Base-by-base conservation (phyloP, 2,329 filamentous ascomycete genomes). In the Botrytis byssoidea region DNA sequence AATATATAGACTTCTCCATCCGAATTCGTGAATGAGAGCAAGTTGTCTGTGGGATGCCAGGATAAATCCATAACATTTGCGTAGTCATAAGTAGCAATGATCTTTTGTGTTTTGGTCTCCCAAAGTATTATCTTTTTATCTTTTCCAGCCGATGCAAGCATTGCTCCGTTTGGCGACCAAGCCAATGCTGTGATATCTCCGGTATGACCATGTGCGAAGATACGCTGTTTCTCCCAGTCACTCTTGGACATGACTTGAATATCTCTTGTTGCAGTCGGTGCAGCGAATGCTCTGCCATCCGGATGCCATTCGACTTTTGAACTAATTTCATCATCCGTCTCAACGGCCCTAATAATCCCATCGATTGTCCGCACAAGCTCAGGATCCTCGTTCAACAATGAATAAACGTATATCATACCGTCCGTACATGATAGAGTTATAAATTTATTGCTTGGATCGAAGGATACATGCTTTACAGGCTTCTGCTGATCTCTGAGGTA, bases 1-100 rank as follows among this genome's bases (percentile, higher is more conserved):
- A 95, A 92, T 72, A 98, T 98, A 81, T 94, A 98, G 20, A 98
- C 89, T 82, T 98, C 94, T 75, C 97, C 96, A 74, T 97, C 93
- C 1, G 91, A 93, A 55, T 94, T 98, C 0, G 95, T 97, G 79
- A 98, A 98, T 0, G 95, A 97, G 1, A 96, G 83, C 4, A 95
- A 89, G 78, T 99, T 99, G 76, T 94, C 91, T 1, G 88, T 91
- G 9, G 95, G 95, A 80, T 99, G 96, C 95, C 96, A 99, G 44
- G 90, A 88, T 74, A 99, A 86, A 76, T 95, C 93, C 77, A 96
- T 89, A 72, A 98, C 92, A 76, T 95, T 95, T 71, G 91, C 86
- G 80, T 95, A 95, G 73, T 95, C 92, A 78, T 93, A 89, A 76
- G 90, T 90, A 74, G 92, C 90, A 72, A 98, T 83, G 48, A 97